Evolutionary conservation across 2,329 filamentous ascomycete genomes (phyloP).

Genomic region (Aspergillus luchuensis): DNA sequence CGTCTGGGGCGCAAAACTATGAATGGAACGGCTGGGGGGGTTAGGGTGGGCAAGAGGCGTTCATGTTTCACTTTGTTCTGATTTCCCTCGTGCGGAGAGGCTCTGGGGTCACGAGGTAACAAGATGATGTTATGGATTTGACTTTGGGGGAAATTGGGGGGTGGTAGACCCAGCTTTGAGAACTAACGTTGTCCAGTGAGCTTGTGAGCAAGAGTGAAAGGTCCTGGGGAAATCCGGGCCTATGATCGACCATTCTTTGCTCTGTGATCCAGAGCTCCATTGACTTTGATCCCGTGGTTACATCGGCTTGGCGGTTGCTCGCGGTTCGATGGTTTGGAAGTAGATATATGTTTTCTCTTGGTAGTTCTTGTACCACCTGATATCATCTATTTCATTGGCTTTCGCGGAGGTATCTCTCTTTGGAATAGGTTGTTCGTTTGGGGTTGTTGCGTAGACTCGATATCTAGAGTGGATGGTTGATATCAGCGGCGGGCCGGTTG

Average conservation of each 20-base stretch:
- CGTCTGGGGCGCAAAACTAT: background rate
- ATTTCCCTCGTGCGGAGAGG: constrained; percentile 7
- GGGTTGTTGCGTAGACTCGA: background rate
- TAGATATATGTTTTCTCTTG: background rate
- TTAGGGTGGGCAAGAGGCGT: background rate
- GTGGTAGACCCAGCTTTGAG: too few relatives aligned
- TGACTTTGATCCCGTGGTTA: constrained; percentile 2
- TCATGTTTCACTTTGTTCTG: background rate
- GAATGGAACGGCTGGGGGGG: background rate
- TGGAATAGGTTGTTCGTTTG: background rate
- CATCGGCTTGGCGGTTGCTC: constrained; percentile 8
- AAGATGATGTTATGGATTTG: constrained; percentile 9
- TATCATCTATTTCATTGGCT: too few relatives aligned
- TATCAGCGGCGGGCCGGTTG: background rate
- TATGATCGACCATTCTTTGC: background rate
- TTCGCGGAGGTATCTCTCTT: too few relatives aligned
- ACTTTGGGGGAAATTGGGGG: background rate
- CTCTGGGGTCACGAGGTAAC: constrained; percentile 6
- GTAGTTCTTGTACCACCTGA: background rate
- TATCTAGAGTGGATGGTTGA: background rate
- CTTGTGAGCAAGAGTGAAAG: background rate
- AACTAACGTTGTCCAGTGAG: background rate
- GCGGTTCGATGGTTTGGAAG: background rate
- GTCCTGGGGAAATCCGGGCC: background rate
- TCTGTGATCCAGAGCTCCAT: background rate